Evolutionary conservation across 1,284 basidiomycete genomes (phyloP), one percentile per base, ranked within the genome.

Genomic region (Boletellus deceptivus): DNA sequence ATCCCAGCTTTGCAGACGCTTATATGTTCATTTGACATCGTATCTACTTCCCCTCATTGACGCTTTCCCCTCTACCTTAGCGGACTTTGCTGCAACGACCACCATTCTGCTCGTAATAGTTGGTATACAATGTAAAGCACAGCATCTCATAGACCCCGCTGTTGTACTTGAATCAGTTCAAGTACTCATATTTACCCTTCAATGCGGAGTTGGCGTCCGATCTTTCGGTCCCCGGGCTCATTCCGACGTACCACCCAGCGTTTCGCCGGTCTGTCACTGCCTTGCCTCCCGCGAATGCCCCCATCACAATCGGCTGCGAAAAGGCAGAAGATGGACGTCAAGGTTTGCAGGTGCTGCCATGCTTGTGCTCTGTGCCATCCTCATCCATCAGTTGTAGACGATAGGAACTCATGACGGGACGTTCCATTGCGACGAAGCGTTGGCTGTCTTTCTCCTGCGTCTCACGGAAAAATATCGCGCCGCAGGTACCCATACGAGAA

Each of bases 401-500:
- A 95, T 96, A 62, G 93, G 93, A 46, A 98, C 95, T 2, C 95
- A 98, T 72, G 93, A 90, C 55, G 95, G 95, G 20, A 93, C 92
- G 0, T 98, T 98, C 70, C 96, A 99, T 67, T 96, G 93, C 66
- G 96, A 99, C 67, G 95, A 97, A 71, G 93, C 93, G 0, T 79
- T 97, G 18, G 93, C 93, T 1, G 92, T 97, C n/a, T 93, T 89
- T 71, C 77, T 99, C 52, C 78, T 99, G 38, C 84, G 85, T 47
- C 84, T 85, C 61, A 93, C 95, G 1, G 74, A 80, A 20, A 73
- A 80, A 22, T 98, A 91, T 71, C 80, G 78, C 45, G 77, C 84
- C 62, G 85, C 91, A 62, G 82, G 91, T 91, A 58, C 50, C 75
- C 58, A 50, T 43, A n/a, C 42, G 37, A 39, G 9, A 22, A 17